Evolutionary conservation across 805 yeast species (phyloP), one percentile per base, ranked within the genome.

Genomic region (Maudiozyma pseudohumilis): DNA sequence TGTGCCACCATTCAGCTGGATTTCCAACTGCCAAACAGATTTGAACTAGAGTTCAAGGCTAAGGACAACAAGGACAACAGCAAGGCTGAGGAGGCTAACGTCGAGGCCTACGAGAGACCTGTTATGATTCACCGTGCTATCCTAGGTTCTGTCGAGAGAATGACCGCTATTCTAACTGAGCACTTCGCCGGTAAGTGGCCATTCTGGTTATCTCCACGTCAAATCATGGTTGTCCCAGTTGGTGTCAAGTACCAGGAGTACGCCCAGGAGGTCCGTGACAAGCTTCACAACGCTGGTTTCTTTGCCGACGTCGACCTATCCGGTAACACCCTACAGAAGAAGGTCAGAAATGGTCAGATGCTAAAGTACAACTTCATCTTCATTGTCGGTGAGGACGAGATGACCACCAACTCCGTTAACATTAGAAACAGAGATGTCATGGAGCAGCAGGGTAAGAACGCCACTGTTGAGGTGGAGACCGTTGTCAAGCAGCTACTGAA

Each of bases 141-240:
- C 49, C 75, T 89, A 59, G 99, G 99, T 50, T 85, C 96, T 32
- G 94, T 92, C 43, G 99, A 92, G 73, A 84, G 99, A 74, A 88
- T 92, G 97, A 84, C 95, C 46, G 98, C 96, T 46, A 89, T 92
- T 53, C 77, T 92, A 64, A 88, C 95, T 42, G 99, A 92, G 67
- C 98, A 92, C 69, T 92, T 72, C 67, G 95, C 88, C 59, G 99
- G 99, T 56, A 92, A 87, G 63, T 92, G 99, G 99, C 99, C 99
- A 57, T 85, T 92, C 74, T 92, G 98, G 98, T 73, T 92, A 60
- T 88, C 97, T n/a, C 99, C 99, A 56, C 82, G 98, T 70, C 99
- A 92, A 69, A 75, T 89, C 41, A 70, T 89, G 53, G 94, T 92
- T 54, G 92, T 92, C 22, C 98, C 98, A 51, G 96, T 92, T 52